Conservation (phyloP, 768 basidiomycete genomes). For the Filobasidium wieringae region DNA sequence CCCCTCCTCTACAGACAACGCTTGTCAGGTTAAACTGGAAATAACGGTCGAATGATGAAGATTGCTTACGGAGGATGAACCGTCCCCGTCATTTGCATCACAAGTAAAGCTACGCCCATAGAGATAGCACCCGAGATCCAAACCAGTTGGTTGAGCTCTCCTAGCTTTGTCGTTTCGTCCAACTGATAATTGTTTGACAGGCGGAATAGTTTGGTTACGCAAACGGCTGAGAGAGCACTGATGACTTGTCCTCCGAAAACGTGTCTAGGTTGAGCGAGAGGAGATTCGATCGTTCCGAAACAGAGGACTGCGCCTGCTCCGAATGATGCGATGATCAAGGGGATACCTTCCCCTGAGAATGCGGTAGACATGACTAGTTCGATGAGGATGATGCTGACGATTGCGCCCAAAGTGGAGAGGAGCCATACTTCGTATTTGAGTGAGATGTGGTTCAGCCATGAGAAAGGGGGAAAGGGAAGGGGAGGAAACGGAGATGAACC, state of each 20-base stretch:
- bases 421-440: constrained; percentile 25
- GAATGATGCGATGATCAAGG: constrained; percentile 24
- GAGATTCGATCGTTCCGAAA: constrained; percentile 23
- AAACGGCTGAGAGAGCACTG: constrained; percentile 19
- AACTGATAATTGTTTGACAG: constrained; percentile 10
- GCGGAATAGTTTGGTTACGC: constrained; percentile 20
- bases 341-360: constrained; percentile 12
- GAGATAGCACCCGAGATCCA: constrained; percentile 22
- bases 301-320: constrained; percentile 24
- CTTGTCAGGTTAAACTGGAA: background rate
- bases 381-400: constrained; percentile 22
- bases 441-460: constrained; percentile 16
- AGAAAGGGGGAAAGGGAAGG: constrained; percentile 20
- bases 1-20: constrained; percentile 17
- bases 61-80: constrained; percentile 31
- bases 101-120: constrained; percentile 17
- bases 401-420: constrained; percentile 19
- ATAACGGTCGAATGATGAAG: background rate
- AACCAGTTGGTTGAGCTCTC: background rate
- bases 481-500: constrained; percentile 14
- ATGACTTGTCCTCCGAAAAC: constrained; percentile 22
- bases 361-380: constrained; percentile 17
- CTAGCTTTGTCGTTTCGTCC: constrained; percentile 2
- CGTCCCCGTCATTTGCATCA: constrained; percentile 15
- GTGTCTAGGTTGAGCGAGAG: constrained; percentile 25